Percentiles rank a stretch among this genome's conserved stretches.
Evolutionary conservation across 2,329 filamentous ascomycete species (phyloP).

Genomic region (Diaporthe sp.): DNA sequence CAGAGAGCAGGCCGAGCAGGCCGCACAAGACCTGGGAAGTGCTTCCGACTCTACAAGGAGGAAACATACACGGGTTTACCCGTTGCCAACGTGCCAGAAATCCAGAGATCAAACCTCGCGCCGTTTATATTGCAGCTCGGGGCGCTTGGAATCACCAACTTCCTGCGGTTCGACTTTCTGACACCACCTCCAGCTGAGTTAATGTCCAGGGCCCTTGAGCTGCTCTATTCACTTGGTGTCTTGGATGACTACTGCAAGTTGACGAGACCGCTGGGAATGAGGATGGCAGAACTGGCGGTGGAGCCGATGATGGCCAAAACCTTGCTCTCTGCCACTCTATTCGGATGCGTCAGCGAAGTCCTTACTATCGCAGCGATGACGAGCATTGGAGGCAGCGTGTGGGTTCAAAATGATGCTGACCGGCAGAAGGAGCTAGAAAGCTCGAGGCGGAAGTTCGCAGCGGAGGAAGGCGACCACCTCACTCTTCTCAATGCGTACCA

Average conservation of each 20-base stretch:
- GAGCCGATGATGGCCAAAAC: constrained; percentile 97
- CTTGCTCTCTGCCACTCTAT: constrained; percentile 80
- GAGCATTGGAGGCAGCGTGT: constrained; percentile 84
- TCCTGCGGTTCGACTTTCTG: constrained; percentile 90
- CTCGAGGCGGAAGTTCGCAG: constrained; percentile 85
- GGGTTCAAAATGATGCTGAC: constrained; percentile 80
- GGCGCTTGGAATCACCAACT: constrained; percentile 94
- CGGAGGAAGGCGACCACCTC: constrained; percentile 93
- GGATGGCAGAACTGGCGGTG: constrained; percentile 92
- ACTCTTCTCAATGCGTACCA: constrained; percentile 95
- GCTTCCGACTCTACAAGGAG: constrained; percentile 93
- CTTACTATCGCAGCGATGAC: constrained; percentile 96
- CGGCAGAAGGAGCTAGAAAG: constrained; percentile 83
- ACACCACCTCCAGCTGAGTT: constrained; percentile 88
- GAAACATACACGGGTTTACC: constrained; percentile 75
- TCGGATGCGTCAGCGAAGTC: constrained; percentile 87
- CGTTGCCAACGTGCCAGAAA: constrained; percentile 86
- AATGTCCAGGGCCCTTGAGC: constrained; percentile 86
- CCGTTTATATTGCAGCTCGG: constrained; percentile 92
- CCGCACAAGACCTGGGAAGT: constrained; percentile 91
- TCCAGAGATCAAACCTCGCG: constrained; percentile 92
- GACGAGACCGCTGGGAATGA: constrained; percentile 86
- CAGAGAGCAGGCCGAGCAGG: constrained; percentile 93
- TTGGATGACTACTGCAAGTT: constrained; percentile 92
- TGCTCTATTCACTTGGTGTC: constrained; percentile 88